Conservation (phyloP, 2,329 filamentous ascomycete genomes). For the Botrytis porri region DNA sequence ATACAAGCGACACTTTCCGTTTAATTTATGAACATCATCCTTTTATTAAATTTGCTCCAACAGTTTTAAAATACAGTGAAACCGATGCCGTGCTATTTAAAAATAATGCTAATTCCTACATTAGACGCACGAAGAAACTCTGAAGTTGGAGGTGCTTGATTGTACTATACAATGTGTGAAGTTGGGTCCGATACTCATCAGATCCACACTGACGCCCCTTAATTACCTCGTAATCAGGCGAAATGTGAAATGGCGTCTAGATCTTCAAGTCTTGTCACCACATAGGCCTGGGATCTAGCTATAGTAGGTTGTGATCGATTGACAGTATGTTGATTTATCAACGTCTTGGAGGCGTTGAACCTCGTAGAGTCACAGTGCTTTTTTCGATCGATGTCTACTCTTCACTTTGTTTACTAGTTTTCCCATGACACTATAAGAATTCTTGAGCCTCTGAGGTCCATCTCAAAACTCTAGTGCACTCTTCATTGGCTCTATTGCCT, state of each 20-base stretch:
- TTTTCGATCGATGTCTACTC: background rate
- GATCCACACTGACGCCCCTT: background rate
- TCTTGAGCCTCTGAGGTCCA: too few species aligned
- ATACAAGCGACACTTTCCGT: background rate
- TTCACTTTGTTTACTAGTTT: background rate
- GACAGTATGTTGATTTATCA: background rate
- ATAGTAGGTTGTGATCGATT: background rate
- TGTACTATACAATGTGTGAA: background rate
- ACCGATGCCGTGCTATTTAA: background rate
- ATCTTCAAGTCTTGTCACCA: background rate
- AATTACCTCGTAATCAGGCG: too few species aligned
- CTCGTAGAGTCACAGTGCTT: background rate
- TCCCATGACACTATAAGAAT: background rate
- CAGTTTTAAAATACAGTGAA: background rate
- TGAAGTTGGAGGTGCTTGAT: background rate
- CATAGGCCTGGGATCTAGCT: too few species aligned
- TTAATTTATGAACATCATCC: background rate
- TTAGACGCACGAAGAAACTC: background rate
- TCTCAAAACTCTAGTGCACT: background rate
- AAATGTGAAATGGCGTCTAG: background rate
- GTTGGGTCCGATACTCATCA: background rate
- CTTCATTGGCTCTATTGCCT: background rate
- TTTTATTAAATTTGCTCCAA: background rate
- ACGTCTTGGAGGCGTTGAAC: background rate
- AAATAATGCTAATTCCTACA: background rate